A percentile compares a stretch with the other conserved stretches of the same genome.
These are phyloP conservation scores for Dillenia suffruticosa DNA, from an alignment of 164 flowering plant genomes.

Conservation along the genomic window DNA sequence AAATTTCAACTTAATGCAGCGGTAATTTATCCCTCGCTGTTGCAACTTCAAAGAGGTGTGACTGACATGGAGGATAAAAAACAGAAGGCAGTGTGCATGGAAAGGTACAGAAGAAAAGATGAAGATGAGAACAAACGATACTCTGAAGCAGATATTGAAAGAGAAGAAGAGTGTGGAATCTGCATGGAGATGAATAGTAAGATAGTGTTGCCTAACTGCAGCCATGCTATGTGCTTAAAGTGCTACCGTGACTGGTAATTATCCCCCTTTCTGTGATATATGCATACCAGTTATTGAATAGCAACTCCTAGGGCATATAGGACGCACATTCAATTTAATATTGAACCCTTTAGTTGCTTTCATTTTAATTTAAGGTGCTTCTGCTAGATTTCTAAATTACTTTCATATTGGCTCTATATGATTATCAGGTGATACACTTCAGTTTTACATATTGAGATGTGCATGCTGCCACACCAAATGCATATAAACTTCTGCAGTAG, in stretches of 20 bases:
- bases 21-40: slow-evolving; percentile 76
- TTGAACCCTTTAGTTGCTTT: too few relatives aligned
- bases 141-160: slow-evolving; percentile 66
- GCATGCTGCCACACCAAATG: too few relatives aligned
- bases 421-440: too few relatives aligned
- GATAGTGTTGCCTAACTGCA: slow-evolving; percentile 80
- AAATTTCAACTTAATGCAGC: slow-evolving; percentile 34
- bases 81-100: slow-evolving; percentile 69
- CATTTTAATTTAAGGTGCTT: too few relatives aligned
- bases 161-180: slow-evolving; percentile 96
- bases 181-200: slow-evolving; percentile 91
- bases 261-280: background rate
- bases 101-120: slow-evolving; percentile 66
- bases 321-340: too few relatives aligned
- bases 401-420: too few relatives aligned
- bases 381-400: too few relatives aligned
- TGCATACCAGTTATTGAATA: background rate
- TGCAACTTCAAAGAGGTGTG: slow-evolving; percentile 82
- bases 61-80: slow-evolving; percentile 77
- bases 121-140: slow-evolving; percentile 41
- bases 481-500: too few relatives aligned
- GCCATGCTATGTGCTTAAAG: slow-evolving; percentile 87
- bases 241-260: slow-evolving; percentile 97
- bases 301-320: too few relatives aligned
- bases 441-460: too few relatives aligned